These are phyloP conservation scores for Asterochloris sp. DNA, from an alignment of 139 green algal species.

Conservation along the genomic window DNA sequence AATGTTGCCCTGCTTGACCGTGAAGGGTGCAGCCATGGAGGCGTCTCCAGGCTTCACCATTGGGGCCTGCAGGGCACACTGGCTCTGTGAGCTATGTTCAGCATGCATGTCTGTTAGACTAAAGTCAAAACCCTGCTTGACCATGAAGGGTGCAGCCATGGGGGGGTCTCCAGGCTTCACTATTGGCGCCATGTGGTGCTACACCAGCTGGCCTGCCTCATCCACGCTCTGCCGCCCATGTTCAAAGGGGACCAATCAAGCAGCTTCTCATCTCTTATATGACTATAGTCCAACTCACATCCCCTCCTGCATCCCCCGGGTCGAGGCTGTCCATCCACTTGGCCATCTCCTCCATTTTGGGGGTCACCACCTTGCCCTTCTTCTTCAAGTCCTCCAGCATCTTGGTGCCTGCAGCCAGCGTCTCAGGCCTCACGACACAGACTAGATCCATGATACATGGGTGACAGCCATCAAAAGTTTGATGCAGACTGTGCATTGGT, in stretches of 20 bases:
- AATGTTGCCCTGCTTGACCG: conserved; percentile 72
- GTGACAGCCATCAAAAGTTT: too few relatives aligned
- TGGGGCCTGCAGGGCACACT: conserved; percentile 15
- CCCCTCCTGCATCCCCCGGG: conserved; percentile 1
- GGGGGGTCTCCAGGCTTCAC: conserved; percentile 83
- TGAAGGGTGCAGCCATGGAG: conserved; percentile 90
- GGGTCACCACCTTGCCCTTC: conserved; percentile 41
- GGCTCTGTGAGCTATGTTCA: not conserved
- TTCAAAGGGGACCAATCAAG: not conserved
- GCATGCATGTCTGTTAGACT: too few relatives aligned
- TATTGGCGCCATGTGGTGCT: conserved; percentile 19
- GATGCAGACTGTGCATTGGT: too few relatives aligned
- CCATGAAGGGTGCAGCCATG: conserved; percentile 91
- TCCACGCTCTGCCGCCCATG: not conserved
- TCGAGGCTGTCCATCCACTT: conserved; percentile 74
- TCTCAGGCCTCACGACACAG: not conserved
- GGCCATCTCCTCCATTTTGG: conserved; percentile 59
- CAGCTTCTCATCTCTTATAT: not conserved
- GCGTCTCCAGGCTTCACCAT: conserved; percentile 87
- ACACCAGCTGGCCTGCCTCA: too few relatives aligned
- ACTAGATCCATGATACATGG: not conserved
- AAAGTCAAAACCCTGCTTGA: conserved; percentile 71
- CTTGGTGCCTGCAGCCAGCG: conserved; percentile 32
- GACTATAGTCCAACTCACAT: not conserved
- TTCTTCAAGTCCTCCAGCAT: conserved; percentile 59